A percentile compares a stretch with the other conserved stretches of the same genome.
Conservation (phyloP, 2,329 filamentous ascomycete genomes). For the Curvularia eragrostidis region DNA sequence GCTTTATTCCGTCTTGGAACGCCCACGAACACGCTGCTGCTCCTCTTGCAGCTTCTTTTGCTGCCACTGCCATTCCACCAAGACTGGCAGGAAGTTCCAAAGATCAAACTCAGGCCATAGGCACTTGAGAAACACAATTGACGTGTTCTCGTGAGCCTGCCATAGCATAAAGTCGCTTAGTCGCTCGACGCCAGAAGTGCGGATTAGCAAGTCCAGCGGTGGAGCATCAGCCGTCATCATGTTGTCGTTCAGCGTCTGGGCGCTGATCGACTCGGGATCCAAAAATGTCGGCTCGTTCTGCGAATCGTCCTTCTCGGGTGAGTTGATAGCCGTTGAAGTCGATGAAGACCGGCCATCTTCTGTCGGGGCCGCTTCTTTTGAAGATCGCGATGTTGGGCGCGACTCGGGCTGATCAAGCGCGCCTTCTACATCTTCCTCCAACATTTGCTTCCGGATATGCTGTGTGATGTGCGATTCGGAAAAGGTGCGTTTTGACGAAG, state of each 20-base stretch:
- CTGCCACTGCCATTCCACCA: constrained; percentile 85
- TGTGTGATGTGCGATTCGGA: constrained; percentile 87
- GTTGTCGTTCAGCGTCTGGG: constrained; percentile 80
- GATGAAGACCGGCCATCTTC: constrained; percentile 44
- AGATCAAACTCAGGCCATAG: constrained; percentile 97
- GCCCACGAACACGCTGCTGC: constrained; percentile 41
- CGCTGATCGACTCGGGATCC: constrained; percentile 89
- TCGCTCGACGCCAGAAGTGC: constrained; percentile 90
- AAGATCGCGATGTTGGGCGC: constrained; percentile 43
- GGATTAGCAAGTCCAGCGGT: constrained; percentile 86
- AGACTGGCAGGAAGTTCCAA: constrained; percentile 88
- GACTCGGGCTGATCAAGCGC: constrained; percentile 34
- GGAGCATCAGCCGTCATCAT: constrained; percentile 88
- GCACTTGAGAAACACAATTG: constrained; percentile 89
- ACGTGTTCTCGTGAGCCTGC: constrained; percentile 93
- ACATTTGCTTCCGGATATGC: constrained; percentile 69
- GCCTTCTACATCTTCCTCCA: constrained; percentile 50
- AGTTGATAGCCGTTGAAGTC: constrained; percentile 49
- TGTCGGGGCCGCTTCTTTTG: constrained; percentile 41
- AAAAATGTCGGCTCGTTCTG: constrained; percentile 46
- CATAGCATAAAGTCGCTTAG: constrained; percentile 98
- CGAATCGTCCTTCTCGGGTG: constrained; percentile 42
- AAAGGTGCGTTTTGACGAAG: constrained; percentile 70
- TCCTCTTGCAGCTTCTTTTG: constrained; percentile 53
- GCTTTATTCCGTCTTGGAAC: constrained; percentile 36